Evolutionary conservation across 2,329 filamentous ascomycete species (phyloP), one percentile per base, ranked within the genome.

Genomic region (Fusarium coffeatum): DNA sequence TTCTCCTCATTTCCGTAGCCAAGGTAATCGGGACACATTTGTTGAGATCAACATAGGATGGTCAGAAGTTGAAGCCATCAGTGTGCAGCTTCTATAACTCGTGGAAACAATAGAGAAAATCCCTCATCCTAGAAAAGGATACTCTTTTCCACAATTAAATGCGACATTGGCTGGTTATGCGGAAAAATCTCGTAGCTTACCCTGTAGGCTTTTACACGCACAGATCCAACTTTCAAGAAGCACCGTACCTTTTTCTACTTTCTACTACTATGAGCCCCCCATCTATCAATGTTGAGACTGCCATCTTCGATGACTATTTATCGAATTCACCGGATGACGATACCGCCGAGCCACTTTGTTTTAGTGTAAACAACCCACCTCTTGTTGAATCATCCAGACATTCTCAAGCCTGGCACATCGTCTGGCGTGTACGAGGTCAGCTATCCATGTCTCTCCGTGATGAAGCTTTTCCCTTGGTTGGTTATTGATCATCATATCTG

Each of bases 361-460:
- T 7, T 3, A 37, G 1, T 12, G 6, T n/a, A 12, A 4, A 37
- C 34, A 37, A 37, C 10, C 10, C 34, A 7, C 1, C 18, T 7
- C 6, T 12, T n/a, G 18, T 37, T n/a, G 18, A 37, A 37, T 4
- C 34, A n/a, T n/a, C 34, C 6, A 37, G 18, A 12, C 4, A 37
- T 12, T 1, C 18, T 4, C 12, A 12, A 12, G 2, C n/a, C 2
- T 7, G 18, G 34, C 18, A 1, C 4, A 2, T 37, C 2, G 10
- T n/a, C 3, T 37, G 10, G 34, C 18, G 10, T 12, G 3, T 37
- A 6, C 10, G 10, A 37, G 34, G 34, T 37, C 34, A n/a, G 34
- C 10, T 37, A 37, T 10, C 18, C 10, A n/a, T 1, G n/a, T 0
- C 16, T 0, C 10, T 4, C 11, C 0, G 1, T 0, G 3, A 18